Evolutionary conservation across 805 yeast genomes (phyloP).

Genomic region (Suhomyces kilbournensis): DNA sequence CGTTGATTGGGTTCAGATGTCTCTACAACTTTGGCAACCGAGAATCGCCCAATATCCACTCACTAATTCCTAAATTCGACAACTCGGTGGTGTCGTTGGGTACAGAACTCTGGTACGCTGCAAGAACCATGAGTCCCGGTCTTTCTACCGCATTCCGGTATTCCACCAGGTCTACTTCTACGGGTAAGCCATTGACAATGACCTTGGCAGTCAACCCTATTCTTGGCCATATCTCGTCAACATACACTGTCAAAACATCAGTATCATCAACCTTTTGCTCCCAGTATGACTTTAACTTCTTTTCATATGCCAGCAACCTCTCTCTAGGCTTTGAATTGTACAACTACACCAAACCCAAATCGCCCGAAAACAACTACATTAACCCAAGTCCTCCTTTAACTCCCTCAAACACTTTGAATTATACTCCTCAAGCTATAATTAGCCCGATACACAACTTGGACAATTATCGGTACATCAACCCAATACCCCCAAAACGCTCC

Average conservation of each 20-base stretch:
- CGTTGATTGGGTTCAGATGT: constrained; percentile 75
- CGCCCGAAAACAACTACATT: background rate
- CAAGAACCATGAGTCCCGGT: constrained; percentile 83
- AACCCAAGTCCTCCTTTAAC: background rate
- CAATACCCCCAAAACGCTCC: constrained; percentile 9
- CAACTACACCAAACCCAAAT: constrained; percentile 31
- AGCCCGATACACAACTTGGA: constrained; percentile 25
- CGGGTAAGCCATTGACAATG: constrained; percentile 87
- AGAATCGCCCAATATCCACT: constrained; percentile 6
- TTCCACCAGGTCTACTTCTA: constrained; percentile 77
- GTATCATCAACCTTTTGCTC: constrained; percentile 75
- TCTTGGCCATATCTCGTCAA: constrained; percentile 82
- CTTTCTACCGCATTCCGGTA: constrained; percentile 81
- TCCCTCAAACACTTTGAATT: background rate
- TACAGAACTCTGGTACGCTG: constrained; percentile 85
- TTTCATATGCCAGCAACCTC: constrained; percentile 84
- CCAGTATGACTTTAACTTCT: constrained; percentile 83
- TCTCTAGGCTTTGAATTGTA: constrained; percentile 85
- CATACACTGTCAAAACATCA: constrained; percentile 82
- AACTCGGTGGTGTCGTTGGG: constrained; percentile 74
- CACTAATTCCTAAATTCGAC: constrained; percentile 40
- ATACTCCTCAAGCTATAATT: constrained; percentile 8
- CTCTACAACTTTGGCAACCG: constrained; percentile 58
- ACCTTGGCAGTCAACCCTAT: constrained; percentile 86
- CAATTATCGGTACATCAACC: constrained; percentile 27